Evolutionary conservation across 1,139 yeast genomes (phyloP), one percentile per base, ranked within the genome.

Genomic region (Wickerhamomyces sp.): DNA sequence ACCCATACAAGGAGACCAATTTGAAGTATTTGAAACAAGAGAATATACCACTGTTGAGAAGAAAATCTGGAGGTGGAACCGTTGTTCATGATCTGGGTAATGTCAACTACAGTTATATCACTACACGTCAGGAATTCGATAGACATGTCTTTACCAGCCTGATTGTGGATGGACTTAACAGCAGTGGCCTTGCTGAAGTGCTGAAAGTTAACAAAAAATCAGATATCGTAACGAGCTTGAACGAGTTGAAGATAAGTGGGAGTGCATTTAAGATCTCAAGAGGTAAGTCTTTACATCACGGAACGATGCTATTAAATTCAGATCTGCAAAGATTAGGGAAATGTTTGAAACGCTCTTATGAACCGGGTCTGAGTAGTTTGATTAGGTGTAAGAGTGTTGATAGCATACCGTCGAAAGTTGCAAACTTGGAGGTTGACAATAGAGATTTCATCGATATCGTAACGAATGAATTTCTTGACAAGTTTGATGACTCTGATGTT

Each of bases 11-110:
- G 40, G 99, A 91, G 54, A 72, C 81, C 22, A 83, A 86, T 50
- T 42, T 86, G 10, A 63, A 69, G 6, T 51, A 67, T 1, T 57
- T 75, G 11, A 23, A 23, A 23, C 9, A 12, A 11, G n/a, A 15
- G 12, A 66, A 67, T 2, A 68, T 86, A n/a, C 91, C 94, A 0
- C 56, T 89, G 11, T 58, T 93, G 4, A 66, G 98, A 45, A 66
- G 99, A 40, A 65, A 73, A 31, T 82, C 95, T 2, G 99, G 99
- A 1, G 99, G 99, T 2, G 99, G 99, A 0, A 78, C 97, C 0
- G 99, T 93, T 1, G 95, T 88, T 10, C 99, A 93, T 55, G 98
- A 91, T 58, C 50, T 69, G n/a, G 96, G 97, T 0, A 93, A 93
- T 52, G 78, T 82, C 16, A 93, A 93, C 54, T 93, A 81, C 58